Conservation (phyloP, 352 stramenopile genomes). For the Pythium rhizo-oryzae region DNA sequence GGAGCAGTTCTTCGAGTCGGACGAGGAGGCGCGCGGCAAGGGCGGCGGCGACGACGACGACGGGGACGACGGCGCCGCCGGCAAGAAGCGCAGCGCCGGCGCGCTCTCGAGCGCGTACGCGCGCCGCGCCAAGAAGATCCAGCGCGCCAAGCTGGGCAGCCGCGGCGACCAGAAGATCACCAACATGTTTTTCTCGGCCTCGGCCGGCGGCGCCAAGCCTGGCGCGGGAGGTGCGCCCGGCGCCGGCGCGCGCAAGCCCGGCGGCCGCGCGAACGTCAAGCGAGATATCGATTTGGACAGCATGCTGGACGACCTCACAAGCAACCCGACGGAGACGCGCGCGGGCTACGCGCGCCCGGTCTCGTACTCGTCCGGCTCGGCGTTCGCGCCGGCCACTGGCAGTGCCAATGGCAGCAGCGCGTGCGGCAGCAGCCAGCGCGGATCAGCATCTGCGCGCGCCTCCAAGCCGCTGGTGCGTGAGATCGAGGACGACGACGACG, state of each 20-base stretch:
- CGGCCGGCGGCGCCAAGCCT: slow-evolving; percentile 35
- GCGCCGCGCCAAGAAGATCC: slow-evolving; percentile 80
- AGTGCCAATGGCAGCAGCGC: background rate
- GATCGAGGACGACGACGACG: slow-evolving; percentile 27
- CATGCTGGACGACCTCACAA: slow-evolving; percentile 85
- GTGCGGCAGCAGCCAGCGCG: background rate
- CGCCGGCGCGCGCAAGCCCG: slow-evolving; percentile 28
- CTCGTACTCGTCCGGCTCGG: slow-evolving; percentile 55
- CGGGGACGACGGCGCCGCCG: slow-evolving; percentile 28
- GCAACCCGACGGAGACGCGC: slow-evolving; percentile 72
- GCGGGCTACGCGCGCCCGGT: slow-evolving; percentile 53
- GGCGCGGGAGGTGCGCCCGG: slow-evolving; percentile 26
- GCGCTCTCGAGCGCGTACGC: slow-evolving; percentile 80
- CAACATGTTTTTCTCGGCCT: slow-evolving; percentile 87
- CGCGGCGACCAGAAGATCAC: slow-evolving; percentile 87
- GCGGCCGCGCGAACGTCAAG: slow-evolving; percentile 42
- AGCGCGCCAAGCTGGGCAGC: slow-evolving; percentile 74
- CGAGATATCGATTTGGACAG: slow-evolving; percentile 85
- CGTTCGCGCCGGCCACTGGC: slow-evolving; percentile 16
- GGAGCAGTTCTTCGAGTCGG: slow-evolving; percentile 89
- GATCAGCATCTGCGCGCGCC: background rate
- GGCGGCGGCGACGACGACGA: slow-evolving; percentile 37
- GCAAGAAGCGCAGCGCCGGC: slow-evolving; percentile 78
- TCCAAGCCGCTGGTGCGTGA: slow-evolving; percentile 15
- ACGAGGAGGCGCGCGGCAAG: slow-evolving; percentile 41